A percentile compares a stretch with the other conserved stretches of the same genome.
These are phyloP conservation scores for Tephrocybe sp. DNA, from an alignment of 768 basidiomycete species.

Conservation along the genomic window DNA sequence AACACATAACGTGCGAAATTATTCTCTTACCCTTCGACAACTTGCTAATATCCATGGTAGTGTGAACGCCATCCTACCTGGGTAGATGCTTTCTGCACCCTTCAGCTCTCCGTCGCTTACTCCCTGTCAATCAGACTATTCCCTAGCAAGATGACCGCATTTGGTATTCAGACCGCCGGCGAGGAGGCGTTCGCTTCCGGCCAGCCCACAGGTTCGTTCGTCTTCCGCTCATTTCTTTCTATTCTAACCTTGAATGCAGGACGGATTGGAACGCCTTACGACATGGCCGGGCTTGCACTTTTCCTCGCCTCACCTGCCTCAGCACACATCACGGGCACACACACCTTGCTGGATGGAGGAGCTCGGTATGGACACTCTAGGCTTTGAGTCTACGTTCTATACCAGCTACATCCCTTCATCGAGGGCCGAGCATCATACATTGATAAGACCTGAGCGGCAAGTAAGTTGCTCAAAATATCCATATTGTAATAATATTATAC, in stretches of 20 bases:
- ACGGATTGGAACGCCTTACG: slow-evolving; percentile 61
- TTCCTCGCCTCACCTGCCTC: slow-evolving; percentile 73
- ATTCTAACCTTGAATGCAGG: slow-evolving; percentile 35
- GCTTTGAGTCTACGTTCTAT: slow-evolving; percentile 27
- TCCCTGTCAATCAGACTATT: too few relatives aligned
- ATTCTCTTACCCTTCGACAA: slow-evolving; percentile 11
- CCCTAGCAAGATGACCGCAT: slow-evolving; percentile 85
- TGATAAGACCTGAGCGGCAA: slow-evolving; percentile 26
- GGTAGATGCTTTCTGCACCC: slow-evolving; percentile 39
- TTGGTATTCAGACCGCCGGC: slow-evolving; percentile 55
- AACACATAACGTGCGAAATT: slow-evolving; percentile 62
- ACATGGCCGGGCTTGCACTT: slow-evolving; percentile 70
- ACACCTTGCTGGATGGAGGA: slow-evolving; percentile 75
- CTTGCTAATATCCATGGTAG: slow-evolving; percentile 31
- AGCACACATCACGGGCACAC: slow-evolving; percentile 73
- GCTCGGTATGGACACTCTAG: slow-evolving; percentile 31
- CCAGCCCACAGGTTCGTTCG: slow-evolving; percentile 63
- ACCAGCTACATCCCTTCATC: too few relatives aligned
- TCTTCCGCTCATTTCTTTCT: not conserved
- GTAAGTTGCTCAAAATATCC: too few relatives aligned
- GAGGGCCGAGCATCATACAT: too few relatives aligned
- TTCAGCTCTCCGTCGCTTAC: too few relatives aligned
- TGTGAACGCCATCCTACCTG: slow-evolving; percentile 83
- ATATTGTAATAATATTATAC: too few relatives aligned
- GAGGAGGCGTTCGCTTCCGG: slow-evolving; percentile 47